Evolutionary conservation across 805 yeast species (phyloP).

Genomic region (Kluyveromyces nonfermentans): DNA sequence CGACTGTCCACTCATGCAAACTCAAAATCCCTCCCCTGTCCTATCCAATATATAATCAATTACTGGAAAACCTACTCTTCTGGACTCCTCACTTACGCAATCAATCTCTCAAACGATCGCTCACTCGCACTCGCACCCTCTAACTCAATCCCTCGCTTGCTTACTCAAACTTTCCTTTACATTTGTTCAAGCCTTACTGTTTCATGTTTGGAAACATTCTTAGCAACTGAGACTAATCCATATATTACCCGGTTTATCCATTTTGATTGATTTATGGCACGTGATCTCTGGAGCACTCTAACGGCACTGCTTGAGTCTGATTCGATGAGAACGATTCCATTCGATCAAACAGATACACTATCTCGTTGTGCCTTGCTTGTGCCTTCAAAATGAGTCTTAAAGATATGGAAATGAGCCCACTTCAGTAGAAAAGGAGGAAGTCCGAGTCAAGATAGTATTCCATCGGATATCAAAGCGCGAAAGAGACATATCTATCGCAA

Average conservation of each 20-base stretch:
- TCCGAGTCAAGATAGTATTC: background rate
- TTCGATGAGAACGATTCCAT: too few species aligned
- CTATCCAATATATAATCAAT: background rate
- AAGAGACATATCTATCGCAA: background rate
- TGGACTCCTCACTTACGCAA: too few species aligned
- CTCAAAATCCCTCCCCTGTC: background rate
- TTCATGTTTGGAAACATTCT: background rate
- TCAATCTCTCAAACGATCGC: too few species aligned
- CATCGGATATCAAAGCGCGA: background rate
- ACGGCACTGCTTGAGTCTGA: too few species aligned
- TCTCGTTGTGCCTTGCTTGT: background rate
- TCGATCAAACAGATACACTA: too few species aligned
- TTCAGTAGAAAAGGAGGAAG: background rate
- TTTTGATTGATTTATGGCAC: background rate
- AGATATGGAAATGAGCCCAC: background rate
- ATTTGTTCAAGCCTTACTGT: background rate
- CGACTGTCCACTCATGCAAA: background rate
- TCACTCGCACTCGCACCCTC: too few species aligned
- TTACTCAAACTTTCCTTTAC: too few species aligned
- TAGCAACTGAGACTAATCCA: too few species aligned
- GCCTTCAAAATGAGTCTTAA: background rate
- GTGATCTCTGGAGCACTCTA: too few species aligned
- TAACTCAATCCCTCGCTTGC: too few species aligned
- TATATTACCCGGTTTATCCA: background rate
- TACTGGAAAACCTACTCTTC: too few species aligned